Percentiles rank a stretch among this genome's conserved stretches.
Conservation (phyloP, 148 eudicot species). For the Heliamphora exappendiculata region DNA sequence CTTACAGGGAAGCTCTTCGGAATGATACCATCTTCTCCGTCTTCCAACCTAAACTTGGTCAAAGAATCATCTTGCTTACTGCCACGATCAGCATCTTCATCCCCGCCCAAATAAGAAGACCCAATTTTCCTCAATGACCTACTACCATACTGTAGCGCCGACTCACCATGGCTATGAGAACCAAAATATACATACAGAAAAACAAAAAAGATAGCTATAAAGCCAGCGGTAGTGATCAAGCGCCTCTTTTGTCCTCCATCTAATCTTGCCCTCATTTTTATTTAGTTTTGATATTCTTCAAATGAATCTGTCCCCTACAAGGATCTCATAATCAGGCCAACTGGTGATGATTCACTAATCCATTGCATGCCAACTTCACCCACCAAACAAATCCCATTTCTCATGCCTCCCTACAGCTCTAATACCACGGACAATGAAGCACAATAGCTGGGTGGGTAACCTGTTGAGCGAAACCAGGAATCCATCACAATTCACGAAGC, state of each 20-base stretch:
- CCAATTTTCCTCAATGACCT: constrained; percentile 78
- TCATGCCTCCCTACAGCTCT: background rate
- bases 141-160: constrained; percentile 90
- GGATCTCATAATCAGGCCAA: constrained; percentile 13
- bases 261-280: constrained; percentile 75
- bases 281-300: constrained; percentile 2
- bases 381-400: background rate
- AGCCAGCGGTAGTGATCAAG: constrained; percentile 45
- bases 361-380: constrained; percentile 1
- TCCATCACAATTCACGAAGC: background rate
- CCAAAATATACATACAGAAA: constrained; percentile 76
- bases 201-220: constrained; percentile 49
- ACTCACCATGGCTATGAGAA: constrained; percentile 56
- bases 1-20: constrained; percentile 92
- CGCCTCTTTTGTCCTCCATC: constrained; percentile 85
- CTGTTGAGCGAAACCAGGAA: constrained; percentile 5
- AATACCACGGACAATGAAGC: background rate
- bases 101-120: constrained; percentile 75
- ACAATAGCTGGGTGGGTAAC: background rate
- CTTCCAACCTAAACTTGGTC: constrained; percentile 46
- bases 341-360: background rate
- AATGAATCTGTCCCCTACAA: constrained; percentile 3
- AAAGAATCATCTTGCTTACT: constrained; percentile 53
- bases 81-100: constrained; percentile 61
- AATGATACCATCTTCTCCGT: constrained; percentile 50